phyloP scores from a whole-genome alignment of 306 rosid genomes.

The Cicer arietinum region DNA sequence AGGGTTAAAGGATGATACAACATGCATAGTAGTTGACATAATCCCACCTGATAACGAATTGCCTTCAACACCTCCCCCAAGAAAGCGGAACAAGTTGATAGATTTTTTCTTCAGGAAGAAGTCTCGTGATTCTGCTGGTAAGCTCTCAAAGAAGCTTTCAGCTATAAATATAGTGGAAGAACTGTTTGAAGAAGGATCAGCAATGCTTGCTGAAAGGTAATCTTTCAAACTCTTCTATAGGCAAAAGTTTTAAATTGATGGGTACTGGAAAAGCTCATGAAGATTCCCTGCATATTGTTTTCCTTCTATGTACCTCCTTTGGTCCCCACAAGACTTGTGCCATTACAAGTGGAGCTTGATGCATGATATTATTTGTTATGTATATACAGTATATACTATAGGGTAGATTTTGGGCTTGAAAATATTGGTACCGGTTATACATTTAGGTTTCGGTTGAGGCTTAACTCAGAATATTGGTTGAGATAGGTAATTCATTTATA shows the following conservation, averaged over 20 bases:
- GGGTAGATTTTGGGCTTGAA: not conserved
- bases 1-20: constrained; percentile 94
- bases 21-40: constrained; percentile 89
- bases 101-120: constrained; percentile 71
- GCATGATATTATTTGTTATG: not conserved
- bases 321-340: not conserved
- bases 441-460: too few species aligned
- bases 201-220: constrained; percentile 99
- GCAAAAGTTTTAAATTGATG: not conserved
- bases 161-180: constrained; percentile 88
- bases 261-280: not conserved
- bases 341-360: not conserved
- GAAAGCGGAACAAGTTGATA: constrained; percentile 66
- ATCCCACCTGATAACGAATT: constrained; percentile 76
- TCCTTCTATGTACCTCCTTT: constrained; percentile 23
- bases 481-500: too few species aligned
- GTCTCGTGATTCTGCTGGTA: constrained; percentile 63
- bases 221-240: constrained; percentile 19
- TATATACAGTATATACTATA: not conserved
- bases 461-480: too few species aligned
- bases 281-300: constrained; percentile 14
- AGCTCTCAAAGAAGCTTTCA: constrained; percentile 82
- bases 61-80: constrained; percentile 66
- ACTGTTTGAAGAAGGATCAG: constrained; percentile 96
- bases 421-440: not conserved